A percentile compares a stretch with the other conserved stretches of the same genome.
Evolutionary conservation across 2,329 filamentous ascomycete species (phyloP).

Genomic region (Cercospora brassicicola): DNA sequence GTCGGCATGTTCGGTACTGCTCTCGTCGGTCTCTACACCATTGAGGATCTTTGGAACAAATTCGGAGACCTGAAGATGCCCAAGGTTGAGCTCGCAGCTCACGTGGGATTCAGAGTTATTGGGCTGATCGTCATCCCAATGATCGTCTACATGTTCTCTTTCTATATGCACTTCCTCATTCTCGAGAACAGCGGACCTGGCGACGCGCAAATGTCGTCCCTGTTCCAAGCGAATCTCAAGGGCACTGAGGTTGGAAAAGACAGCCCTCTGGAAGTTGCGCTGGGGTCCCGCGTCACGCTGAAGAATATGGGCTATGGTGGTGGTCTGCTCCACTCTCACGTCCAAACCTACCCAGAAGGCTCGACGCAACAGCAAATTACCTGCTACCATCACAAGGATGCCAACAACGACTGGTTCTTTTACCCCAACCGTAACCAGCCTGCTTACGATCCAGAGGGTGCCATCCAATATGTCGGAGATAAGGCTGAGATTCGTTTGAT

Average conservation of each 20-base stretch:
- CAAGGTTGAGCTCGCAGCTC: slow-evolving; percentile 69
- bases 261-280: slow-evolving; percentile 86
- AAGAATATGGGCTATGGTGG: slow-evolving; percentile 99
- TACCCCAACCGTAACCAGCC: slow-evolving; percentile 83
- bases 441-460: slow-evolving; percentile 69
- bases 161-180: slow-evolving; percentile 91
- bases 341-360: slow-evolving; percentile 93
- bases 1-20: slow-evolving; percentile 95
- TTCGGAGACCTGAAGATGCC: slow-evolving; percentile 94
- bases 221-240: slow-evolving; percentile 95
- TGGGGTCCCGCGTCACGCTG: slow-evolving; percentile 84
- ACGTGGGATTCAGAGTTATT: slow-evolving; percentile 75
- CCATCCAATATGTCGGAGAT: slow-evolving; percentile 73
- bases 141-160: slow-evolving; percentile 91
- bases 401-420: slow-evolving; percentile 99
- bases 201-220: slow-evolving; percentile 99
- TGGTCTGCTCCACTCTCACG: slow-evolving; percentile 91
- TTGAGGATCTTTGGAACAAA: slow-evolving; percentile 96
- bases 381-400: slow-evolving; percentile 99
- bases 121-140: slow-evolving; percentile 87
- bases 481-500: slow-evolving; percentile 80
- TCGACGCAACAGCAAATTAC: slow-evolving; percentile 95
- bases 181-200: slow-evolving; percentile 91
- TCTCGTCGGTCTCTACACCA: slow-evolving; percentile 90
- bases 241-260: slow-evolving; percentile 93